Percentiles rank a stretch among this genome's conserved stretches.
Conservation (phyloP, 352 stramenopile genomes). For the Pythium insidiosum region DNA sequence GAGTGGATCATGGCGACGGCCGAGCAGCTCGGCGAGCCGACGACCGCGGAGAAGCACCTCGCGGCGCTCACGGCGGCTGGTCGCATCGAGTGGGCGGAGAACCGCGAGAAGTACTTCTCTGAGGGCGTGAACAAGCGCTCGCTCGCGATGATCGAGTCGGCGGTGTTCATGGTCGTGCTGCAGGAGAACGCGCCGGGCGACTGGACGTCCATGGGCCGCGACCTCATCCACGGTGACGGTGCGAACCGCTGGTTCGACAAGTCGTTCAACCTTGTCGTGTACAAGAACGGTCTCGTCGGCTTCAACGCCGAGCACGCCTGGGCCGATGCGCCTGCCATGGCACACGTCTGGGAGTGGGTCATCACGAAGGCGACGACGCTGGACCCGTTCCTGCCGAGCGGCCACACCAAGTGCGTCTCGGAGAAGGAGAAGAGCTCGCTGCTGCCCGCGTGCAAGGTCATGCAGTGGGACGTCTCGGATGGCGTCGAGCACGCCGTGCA, state of each 20-base stretch:
- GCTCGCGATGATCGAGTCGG: conserved; percentile 64
- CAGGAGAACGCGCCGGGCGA: conserved; percentile 49
- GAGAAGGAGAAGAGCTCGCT: conserved; percentile 39
- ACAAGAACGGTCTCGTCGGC: conserved; percentile 91
- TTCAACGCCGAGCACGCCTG: conserved; percentile 94
- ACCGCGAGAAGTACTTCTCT: conserved; percentile 83
- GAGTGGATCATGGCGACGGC: conserved; percentile 57
- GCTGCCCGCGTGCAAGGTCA: conserved; percentile 37
- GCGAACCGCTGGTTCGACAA: conserved; percentile 98
- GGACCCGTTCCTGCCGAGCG: conserved; percentile 48
- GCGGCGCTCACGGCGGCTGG: conserved; percentile 72
- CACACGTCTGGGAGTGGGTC: conserved; percentile 77
- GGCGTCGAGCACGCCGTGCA: conserved; percentile 41
- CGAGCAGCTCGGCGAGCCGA: conserved; percentile 21
- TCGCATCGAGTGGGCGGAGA: conserved; percentile 85
- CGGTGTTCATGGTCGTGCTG: conserved; percentile 71
- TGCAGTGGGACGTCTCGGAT: conserved; percentile 56
- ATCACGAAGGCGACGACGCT: conserved; percentile 50
- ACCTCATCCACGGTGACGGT: conserved; percentile 81
- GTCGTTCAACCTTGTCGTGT: conserved; percentile 93
- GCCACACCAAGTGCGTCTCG: conserved; percentile 26
- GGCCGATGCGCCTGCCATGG: conserved; percentile 85
- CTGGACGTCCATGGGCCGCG: conserved; percentile 62
- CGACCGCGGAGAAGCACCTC: conserved; percentile 43
- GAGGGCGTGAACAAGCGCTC: conserved; percentile 86